These are phyloP conservation scores for Starmera stellimalicola DNA, from an alignment of 1,139 yeast genomes.

Conservation along the genomic window DNA sequence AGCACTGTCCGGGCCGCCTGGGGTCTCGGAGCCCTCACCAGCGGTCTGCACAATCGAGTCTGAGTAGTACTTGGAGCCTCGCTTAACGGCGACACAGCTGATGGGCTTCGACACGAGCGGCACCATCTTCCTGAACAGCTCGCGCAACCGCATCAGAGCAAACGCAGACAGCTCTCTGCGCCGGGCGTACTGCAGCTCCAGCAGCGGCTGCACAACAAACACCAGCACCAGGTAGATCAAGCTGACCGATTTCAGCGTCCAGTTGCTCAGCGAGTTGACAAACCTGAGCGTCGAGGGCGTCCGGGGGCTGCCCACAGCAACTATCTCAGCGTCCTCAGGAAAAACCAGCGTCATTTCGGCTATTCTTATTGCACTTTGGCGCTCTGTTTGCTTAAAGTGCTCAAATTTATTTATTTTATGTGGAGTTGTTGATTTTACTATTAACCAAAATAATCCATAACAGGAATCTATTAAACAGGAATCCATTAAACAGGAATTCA, in stretches of 20 bases:
- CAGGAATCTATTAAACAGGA: too few relatives aligned
- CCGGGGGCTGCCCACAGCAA: too few relatives aligned
- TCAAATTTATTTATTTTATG: too few relatives aligned
- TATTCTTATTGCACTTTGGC: not conserved
- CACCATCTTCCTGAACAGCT: slow-evolving; percentile 14
- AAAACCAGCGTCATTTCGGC: slow-evolving; percentile 5
- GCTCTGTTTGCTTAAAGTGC: too few relatives aligned
- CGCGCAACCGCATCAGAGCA: slow-evolving; percentile 17
- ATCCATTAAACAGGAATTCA: too few relatives aligned
- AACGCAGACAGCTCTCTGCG: slow-evolving; percentile 17
- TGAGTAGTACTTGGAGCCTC: slow-evolving; percentile 30
- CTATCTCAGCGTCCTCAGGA: slow-evolving; percentile 11
- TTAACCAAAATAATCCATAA: too few relatives aligned
- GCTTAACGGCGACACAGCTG: slow-evolving; percentile 29
- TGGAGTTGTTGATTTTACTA: too few relatives aligned
- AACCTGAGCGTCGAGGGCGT: slow-evolving; percentile 18
- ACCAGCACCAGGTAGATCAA: slow-evolving; percentile 17
- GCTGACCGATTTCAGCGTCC: slow-evolving; percentile 21
- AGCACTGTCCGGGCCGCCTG: slow-evolving; percentile 1
- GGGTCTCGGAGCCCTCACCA: slow-evolving; percentile 7
- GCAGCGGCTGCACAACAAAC: slow-evolving; percentile 21
- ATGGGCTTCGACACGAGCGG: slow-evolving; percentile 15
- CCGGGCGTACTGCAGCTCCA: slow-evolving; percentile 22
- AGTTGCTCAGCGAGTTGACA: slow-evolving; percentile 18
- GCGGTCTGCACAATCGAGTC: slow-evolving; percentile 29